Base-by-base conservation (phyloP, 2,329 filamentous ascomycete species). In the Whalleya microplaca region DNA sequence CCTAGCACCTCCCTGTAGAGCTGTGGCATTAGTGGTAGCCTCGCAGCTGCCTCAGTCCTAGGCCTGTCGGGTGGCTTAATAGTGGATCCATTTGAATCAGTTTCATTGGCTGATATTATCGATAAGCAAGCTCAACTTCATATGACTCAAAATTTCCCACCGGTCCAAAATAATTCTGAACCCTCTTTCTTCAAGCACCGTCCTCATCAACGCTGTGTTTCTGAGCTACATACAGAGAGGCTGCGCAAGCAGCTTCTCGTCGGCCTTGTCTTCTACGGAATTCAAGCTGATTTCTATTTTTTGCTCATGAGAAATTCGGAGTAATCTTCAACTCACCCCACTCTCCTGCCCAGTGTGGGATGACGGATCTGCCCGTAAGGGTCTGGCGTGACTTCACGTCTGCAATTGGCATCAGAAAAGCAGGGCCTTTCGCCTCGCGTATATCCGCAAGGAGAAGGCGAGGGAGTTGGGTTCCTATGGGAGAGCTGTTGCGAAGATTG, bases 281-380 rank as follows among this genome's bases (percentile, higher is more conserved):
- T 51, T 29, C 41, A 53, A 55, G 46, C 53, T 53, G 53, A 16
- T 52, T 48, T 61, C n/a, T 51, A 51, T 53, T 64, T 78, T 90
- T 91, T 78, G 91, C 91, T 93, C 92, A 92, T 93, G 91, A 92
- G 91, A 95, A 95, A 95, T 94, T 95, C 91, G 91, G 91, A 95
- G 91, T 90, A 95, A 87, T 93, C 90, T 93, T 91, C 90, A 92
- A 70, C 74, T 71, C 63, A 73, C 73, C 73, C 69, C 63, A 64
- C 71, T 75, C 71, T 70, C 74, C 78, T 72, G 74, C 76, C 76
- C 72, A 71, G 74, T 70, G 70, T 61, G 67, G 72, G 71, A 70
- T 70, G 69, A 75, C 67, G 72, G 79, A 78, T 81, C 91, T 90
- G 88, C 89, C 89, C 86, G 90, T 84, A 83, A 94, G 89, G 90